Conservation (phyloP, 176 grass and related monocot species). For the Aegilops bicornis region DNA sequence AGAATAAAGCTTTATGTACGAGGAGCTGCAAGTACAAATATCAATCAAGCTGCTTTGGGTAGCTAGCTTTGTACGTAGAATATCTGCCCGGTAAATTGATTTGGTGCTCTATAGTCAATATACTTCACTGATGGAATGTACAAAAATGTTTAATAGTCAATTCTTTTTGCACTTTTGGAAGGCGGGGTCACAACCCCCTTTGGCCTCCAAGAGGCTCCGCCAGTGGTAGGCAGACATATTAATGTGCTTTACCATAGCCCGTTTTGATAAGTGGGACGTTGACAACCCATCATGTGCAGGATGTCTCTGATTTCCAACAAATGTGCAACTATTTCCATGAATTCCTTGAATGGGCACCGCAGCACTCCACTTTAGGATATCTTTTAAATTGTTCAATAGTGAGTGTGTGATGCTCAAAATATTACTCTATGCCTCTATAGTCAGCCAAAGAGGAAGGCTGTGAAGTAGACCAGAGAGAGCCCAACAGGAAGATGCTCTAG, state of each 20-base stretch:
- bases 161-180: too few species aligned
- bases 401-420: not conserved
- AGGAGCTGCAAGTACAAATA: too few species aligned
- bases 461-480: not conserved
- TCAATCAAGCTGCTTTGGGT: too few species aligned
- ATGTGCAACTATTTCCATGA: not conserved
- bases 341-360: not conserved
- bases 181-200: too few species aligned
- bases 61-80: too few species aligned
- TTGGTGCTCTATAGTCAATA: too few species aligned
- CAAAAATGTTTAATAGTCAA: too few species aligned
- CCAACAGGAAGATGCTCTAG: not conserved
- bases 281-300: not conserved
- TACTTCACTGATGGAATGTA: too few species aligned
- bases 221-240: not conserved
- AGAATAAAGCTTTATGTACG: too few species aligned
- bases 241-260: not conserved
- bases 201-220: too few species aligned
- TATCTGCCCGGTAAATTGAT: too few species aligned
- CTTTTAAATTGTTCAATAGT: not conserved
- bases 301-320: not conserved
- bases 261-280: not conserved
- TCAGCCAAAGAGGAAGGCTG: not conserved
- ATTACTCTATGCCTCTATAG: not conserved
- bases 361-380: slow-evolving; percentile 13